Conservation (phyloP, 176 grass and related monocot genomes). For the Musa itinerans region DNA sequence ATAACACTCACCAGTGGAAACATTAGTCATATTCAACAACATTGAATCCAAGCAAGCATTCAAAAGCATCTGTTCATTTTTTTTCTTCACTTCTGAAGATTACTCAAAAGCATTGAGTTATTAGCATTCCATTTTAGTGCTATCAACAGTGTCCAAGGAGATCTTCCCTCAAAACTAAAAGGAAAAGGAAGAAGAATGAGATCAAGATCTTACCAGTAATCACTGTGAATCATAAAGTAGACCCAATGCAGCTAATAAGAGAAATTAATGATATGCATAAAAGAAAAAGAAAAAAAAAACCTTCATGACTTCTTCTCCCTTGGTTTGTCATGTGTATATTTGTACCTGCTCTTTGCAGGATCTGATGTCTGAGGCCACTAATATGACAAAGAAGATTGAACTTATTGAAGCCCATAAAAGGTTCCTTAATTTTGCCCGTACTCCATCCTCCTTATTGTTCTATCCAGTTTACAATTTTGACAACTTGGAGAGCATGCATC, state of each 20-base stretch:
- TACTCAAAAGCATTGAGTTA: too few species aligned
- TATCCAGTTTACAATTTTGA: too few species aligned
- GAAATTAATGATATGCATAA: not conserved
- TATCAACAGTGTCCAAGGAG: too few species aligned
- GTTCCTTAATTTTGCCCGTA: not conserved
- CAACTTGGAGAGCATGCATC: not conserved
- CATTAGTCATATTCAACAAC: too few species aligned
- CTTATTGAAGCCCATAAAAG: constrained; percentile 2
- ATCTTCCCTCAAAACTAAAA: not conserved
- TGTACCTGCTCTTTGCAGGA: not conserved
- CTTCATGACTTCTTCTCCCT: not conserved
- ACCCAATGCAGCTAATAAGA: too few species aligned
- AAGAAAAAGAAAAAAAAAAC: not conserved
- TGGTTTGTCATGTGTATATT: not conserved
- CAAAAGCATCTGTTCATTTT: too few species aligned
- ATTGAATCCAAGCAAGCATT: too few species aligned
- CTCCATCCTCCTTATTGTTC: not conserved
- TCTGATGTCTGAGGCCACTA: not conserved
- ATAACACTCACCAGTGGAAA: too few species aligned
- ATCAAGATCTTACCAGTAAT: not conserved
- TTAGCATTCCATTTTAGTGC: too few species aligned
- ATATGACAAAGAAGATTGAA: not conserved
- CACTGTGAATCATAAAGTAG: too few species aligned
- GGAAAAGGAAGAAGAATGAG: not conserved
- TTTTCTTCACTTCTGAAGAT: too few species aligned